These are phyloP conservation scores for Hyaloscypha finlandica DNA, from an alignment of 495 filamentous ascomycete species.

Conservation along the genomic window DNA sequence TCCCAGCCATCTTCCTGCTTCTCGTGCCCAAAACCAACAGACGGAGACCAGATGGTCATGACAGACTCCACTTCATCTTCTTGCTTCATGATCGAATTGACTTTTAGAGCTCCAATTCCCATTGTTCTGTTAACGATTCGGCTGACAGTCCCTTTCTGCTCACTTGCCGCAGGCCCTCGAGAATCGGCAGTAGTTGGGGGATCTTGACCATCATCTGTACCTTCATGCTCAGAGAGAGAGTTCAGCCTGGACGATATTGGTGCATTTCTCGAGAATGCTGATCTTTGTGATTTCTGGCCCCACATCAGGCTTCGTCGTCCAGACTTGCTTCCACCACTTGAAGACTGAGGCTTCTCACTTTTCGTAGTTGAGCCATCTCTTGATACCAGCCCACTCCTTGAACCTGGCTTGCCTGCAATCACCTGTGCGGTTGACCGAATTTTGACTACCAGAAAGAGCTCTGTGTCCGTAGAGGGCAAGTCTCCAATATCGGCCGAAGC, in stretches of 20 bases:
- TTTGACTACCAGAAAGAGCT: conserved; percentile 83
- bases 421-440: conserved; percentile 66
- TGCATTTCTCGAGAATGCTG: conserved; percentile 47
- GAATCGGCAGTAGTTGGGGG: conserved; percentile 57
- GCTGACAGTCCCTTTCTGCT: conserved; percentile 34
- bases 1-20: conserved; percentile 74
- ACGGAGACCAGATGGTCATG: conserved; percentile 77
- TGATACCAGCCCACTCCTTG: conserved; percentile 17
- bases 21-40: conserved; percentile 44
- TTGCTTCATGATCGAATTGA: conserved; percentile 76
- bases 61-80: conserved; percentile 74
- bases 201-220: conserved; percentile 32
- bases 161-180: conserved; percentile 42
- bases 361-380: conserved; percentile 12
- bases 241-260: conserved; percentile 44
- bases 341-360: conserved; percentile 16
- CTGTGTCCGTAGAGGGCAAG: conserved; percentile 59
- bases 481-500: conserved; percentile 83
- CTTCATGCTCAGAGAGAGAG: conserved; percentile 49
- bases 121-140: conserved; percentile 63
- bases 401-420: conserved; percentile 44
- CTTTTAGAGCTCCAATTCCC: conserved; percentile 78
- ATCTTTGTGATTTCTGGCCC: conserved; percentile 56
- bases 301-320: conserved; percentile 87
- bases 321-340: conserved; percentile 41